These are phyloP conservation scores for Leonotis leonurus DNA, from an alignment of 257 asterid species.

Conservation along the genomic window DNA sequence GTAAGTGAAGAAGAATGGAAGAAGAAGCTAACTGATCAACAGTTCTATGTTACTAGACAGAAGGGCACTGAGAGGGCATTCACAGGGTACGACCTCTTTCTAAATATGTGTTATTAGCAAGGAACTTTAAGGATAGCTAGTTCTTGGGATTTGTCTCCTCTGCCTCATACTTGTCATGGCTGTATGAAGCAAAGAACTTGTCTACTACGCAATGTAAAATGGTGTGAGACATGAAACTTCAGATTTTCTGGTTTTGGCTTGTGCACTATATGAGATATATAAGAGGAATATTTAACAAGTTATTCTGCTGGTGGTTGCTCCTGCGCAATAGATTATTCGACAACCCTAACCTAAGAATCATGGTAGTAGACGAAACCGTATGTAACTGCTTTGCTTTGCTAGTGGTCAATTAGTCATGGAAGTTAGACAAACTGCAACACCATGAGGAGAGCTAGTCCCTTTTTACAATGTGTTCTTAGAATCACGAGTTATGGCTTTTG, in stretches of 20 bases:
- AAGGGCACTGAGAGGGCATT: conserved; percentile 99
- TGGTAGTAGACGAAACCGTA: neutral
- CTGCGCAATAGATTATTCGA: neutral
- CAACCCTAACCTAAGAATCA: neutral
- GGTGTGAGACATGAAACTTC: neutral
- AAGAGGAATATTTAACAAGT: no score
- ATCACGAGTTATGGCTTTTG: neutral
- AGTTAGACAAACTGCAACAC: neutral
- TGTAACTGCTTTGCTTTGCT: neutral
- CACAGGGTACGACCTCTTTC: conserved; percentile 53
- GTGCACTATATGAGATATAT: neutral
- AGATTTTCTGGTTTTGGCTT: neutral
- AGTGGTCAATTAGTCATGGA: neutral
- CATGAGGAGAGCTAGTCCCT: neutral
- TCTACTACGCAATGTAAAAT: neutral
- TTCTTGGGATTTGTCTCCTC: neutral
- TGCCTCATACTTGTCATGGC: neutral
- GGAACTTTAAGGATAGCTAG: neutral
- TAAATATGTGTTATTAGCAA: neutral
- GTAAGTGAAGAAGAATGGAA: conserved; percentile 68
- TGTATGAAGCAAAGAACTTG: neutral
- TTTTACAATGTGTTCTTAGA: neutral
- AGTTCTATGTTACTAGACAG: conserved; percentile 62
- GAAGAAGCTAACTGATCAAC: conserved; percentile 54
- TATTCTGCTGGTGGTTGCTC: neutral